phyloP scores from a whole-genome alignment of 2,329 filamentous ascomycete genomes.

The Fusarium nelsonii region DNA sequence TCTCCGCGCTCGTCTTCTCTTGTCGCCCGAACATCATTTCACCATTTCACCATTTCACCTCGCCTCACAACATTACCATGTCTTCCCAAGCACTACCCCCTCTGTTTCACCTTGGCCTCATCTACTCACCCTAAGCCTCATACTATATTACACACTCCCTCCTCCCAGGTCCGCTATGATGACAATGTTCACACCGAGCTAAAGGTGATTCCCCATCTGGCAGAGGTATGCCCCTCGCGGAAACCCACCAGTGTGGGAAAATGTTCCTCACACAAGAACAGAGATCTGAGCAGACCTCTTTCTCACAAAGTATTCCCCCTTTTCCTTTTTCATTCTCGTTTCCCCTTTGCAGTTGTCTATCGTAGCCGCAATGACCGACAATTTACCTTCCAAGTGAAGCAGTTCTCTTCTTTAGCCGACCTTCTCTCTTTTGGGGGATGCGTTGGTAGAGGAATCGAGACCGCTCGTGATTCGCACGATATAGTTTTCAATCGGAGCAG shows the following conservation, averaged over 20 bases:
- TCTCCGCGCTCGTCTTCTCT: not conserved
- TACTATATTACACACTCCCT: not conserved
- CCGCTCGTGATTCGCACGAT: conserved; percentile 51
- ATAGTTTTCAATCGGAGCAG: conserved; percentile 70
- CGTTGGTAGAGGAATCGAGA: conserved; percentile 8
- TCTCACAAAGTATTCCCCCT: conserved; percentile 1
- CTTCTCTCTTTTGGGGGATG: not conserved
- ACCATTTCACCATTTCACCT: not conserved
- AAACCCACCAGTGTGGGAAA: conserved; percentile 28
- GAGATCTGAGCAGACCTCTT: conserved; percentile 61
- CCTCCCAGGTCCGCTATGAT: conserved; percentile 39
- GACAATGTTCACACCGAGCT: conserved; percentile 46
- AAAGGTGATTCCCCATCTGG: conserved; percentile 36
- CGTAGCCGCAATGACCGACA: conserved; percentile 56
- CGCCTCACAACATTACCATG: not conserved
- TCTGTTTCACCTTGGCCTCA: not conserved
- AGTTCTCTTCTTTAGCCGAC: conserved; percentile 15
- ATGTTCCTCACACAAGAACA: conserved; percentile 58
- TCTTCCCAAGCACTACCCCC: not conserved
- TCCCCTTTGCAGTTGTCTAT: conserved; percentile 20
- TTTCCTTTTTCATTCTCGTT: not conserved
- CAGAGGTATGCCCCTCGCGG: conserved; percentile 25
- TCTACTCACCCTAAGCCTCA: not conserved
- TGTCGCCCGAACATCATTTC: not conserved
- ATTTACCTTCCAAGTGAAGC: conserved; percentile 36